phyloP scores from a whole-genome alignment of 2,329 filamentous ascomycete species.

The Diaporthe nobilis region DNA sequence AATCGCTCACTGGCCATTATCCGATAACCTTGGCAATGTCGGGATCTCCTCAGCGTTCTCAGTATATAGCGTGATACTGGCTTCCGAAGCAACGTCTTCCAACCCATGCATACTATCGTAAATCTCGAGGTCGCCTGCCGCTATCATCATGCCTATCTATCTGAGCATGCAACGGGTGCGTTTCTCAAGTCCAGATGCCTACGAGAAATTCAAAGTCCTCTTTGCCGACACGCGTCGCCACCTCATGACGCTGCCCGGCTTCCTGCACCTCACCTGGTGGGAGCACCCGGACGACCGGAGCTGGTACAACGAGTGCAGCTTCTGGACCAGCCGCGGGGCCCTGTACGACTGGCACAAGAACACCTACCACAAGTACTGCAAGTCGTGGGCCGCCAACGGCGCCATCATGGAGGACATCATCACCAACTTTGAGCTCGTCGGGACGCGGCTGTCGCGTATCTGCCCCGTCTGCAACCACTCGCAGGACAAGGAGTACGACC shows the following conservation, averaged over 20 bases:
- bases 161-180: slow-evolving; percentile 22
- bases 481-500: slow-evolving; percentile 35
- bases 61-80: background rate
- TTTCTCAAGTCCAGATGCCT: slow-evolving; percentile 26
- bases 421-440: slow-evolving; percentile 33
- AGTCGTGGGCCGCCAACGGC: slow-evolving; percentile 30
- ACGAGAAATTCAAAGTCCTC: slow-evolving; percentile 37
- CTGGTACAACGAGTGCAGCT: slow-evolving; percentile 37
- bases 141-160: background rate
- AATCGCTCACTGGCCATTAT: background rate
- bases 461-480: slow-evolving; percentile 35
- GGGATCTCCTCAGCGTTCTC: background rate
- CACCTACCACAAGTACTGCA: slow-evolving; percentile 38
- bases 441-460: slow-evolving; percentile 21
- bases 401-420: slow-evolving; percentile 36
- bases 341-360: slow-evolving; percentile 38
- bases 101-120: background rate
- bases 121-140: background rate
- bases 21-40: background rate
- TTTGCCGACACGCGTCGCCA: slow-evolving; percentile 31
- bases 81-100: background rate
- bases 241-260: slow-evolving; percentile 35
- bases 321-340: slow-evolving; percentile 35
- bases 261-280: slow-evolving; percentile 37
- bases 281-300: slow-evolving; percentile 33